These are phyloP conservation scores for Tulasnella calospora DNA, from an alignment of 768 basidiomycete species.

Conservation along the genomic window DNA sequence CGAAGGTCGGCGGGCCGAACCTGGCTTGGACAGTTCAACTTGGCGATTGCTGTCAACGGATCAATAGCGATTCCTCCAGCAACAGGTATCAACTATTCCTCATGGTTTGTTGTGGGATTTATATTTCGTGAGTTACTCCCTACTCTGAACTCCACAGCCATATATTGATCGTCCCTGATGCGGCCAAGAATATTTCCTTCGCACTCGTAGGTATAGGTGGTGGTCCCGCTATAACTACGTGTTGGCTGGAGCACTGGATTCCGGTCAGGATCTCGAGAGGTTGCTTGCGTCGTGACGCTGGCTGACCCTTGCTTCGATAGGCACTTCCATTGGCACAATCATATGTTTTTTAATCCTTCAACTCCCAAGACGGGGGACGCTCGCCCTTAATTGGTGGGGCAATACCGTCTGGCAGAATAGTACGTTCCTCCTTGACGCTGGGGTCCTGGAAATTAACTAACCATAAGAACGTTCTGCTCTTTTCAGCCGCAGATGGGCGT, in stretches of 20 bases:
- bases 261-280: slow-evolving; percentile 12
- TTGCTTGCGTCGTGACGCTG: neutral
- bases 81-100: slow-evolving; percentile 46
- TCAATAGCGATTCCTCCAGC: slow-evolving; percentile 43
- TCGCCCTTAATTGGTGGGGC: slow-evolving; percentile 40
- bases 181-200: slow-evolving; percentile 41
- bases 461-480: neutral
- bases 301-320: neutral
- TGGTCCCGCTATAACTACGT: slow-evolving; percentile 53
- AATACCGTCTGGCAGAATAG: slow-evolving; percentile 33
- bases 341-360: slow-evolving; percentile 44
- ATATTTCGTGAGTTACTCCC: slow-evolving; percentile 40
- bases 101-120: slow-evolving; percentile 43
- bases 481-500: slow-evolving; percentile 17
- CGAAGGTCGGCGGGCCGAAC: slow-evolving; percentile 33
- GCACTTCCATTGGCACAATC: slow-evolving; percentile 40
- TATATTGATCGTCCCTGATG: neutral
- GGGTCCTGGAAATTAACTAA: neutral
- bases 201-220: slow-evolving; percentile 44
- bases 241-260: slow-evolving; percentile 42
- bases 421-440: neutral
- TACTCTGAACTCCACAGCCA: neutral
- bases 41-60: slow-evolving; percentile 43
- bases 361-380: slow-evolving; percentile 36
- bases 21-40: slow-evolving; percentile 30